These are phyloP conservation scores for Suhomyces kilbournensis DNA, from an alignment of 805 yeast species.

Conservation along the genomic window DNA sequence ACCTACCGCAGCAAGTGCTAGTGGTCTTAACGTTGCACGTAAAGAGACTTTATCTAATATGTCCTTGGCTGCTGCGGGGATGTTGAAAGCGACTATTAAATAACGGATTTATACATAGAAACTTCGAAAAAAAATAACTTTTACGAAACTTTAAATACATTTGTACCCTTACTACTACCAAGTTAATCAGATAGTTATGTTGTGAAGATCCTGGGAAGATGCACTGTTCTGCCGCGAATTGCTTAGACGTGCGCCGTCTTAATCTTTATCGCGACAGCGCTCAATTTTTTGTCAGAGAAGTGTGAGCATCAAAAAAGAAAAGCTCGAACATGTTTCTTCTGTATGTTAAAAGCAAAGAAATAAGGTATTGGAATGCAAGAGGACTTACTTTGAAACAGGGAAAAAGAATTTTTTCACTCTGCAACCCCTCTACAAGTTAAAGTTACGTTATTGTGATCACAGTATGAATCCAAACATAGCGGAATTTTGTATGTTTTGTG, in stretches of 20 bases:
- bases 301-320: background rate
- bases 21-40: background rate
- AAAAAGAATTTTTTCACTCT: no score
- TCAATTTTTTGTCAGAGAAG: background rate
- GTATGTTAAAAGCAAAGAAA: background rate
- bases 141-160: background rate
- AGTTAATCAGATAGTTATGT: background rate
- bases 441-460: background rate
- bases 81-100: background rate
- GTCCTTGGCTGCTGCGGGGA: background rate
- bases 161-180: no score
- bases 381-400: no score
- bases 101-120: background rate
- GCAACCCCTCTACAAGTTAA: background rate
- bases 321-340: background rate
- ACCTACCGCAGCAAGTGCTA: background rate
- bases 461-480: background rate
- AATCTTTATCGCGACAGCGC: background rate
- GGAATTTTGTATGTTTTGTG: background rate
- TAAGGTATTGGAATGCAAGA: background rate
- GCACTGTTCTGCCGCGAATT: background rate
- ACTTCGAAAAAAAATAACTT: background rate
- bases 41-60: background rate
- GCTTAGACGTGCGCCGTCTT: background rate
- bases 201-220: background rate